These are phyloP conservation scores for Neopestalotiopsis rosae DNA, from an alignment of 2,329 filamentous ascomycete species.

Conservation along the genomic window DNA sequence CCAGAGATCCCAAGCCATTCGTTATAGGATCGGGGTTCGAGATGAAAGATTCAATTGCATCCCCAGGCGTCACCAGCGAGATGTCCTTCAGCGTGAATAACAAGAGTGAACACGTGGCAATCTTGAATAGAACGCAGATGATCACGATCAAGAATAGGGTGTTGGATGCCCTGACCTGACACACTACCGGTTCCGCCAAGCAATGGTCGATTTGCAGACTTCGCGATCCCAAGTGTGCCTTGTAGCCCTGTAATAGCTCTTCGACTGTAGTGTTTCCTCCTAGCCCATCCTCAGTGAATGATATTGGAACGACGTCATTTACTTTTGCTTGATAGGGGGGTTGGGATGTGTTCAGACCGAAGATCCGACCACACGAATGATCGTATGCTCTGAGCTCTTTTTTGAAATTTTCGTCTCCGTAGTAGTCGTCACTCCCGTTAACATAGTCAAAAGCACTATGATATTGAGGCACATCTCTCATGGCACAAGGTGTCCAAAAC, in stretches of 20 bases:
- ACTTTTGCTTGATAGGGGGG: background rate
- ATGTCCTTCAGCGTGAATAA: conserved; percentile 33
- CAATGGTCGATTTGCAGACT: conserved; percentile 25
- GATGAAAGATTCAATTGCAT: conserved; percentile 56
- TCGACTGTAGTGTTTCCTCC: background rate
- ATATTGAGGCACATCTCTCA: background rate
- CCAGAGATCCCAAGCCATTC: conserved; percentile 13
- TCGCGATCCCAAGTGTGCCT: background rate
- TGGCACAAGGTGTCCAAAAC: background rate
- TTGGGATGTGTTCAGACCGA: background rate
- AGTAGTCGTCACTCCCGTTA: background rate
- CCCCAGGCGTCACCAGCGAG: conserved; percentile 55
- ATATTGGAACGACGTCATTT: background rate
- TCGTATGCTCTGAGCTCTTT: background rate
- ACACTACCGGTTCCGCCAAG: conserved; percentile 24
- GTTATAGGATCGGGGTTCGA: conserved; percentile 45
- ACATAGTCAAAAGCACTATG: background rate
- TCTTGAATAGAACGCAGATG: conserved; percentile 44
- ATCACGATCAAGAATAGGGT: conserved; percentile 26
- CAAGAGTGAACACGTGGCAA: conserved; percentile 35
- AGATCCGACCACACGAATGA: conserved; percentile 2
- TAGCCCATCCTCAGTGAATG: background rate
- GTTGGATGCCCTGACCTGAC: conserved; percentile 27
- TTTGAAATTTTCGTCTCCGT: background rate
- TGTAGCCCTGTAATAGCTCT: background rate